Evolutionary conservation across 768 basidiomycete species (phyloP), one percentile per base, ranked within the genome.

Genomic region (Steccherinum ochraceum): DNA sequence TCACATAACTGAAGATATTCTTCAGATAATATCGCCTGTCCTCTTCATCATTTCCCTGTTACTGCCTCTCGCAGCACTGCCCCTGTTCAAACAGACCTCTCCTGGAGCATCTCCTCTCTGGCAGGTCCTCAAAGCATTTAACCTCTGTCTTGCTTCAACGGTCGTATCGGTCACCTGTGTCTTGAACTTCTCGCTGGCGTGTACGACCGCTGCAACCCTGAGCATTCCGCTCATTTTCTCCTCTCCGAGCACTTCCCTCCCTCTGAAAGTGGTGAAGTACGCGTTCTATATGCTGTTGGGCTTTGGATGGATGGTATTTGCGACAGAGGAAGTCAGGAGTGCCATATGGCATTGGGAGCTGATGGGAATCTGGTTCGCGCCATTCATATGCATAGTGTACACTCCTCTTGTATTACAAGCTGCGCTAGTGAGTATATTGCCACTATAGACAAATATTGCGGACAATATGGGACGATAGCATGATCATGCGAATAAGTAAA

Each of bases 141-240:
- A 86, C 58, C 79, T 94, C 23, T 89, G 93, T 64, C 67, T 89
- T 43, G 80, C 90, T 20, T 95, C 95, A 2, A 86, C 89, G 1
- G 77, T 93, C 46, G 86, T 96, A 55, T 93, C 84, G 19, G 81
- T 90, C 30, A 83, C 83, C 24, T 86, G 91, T 13, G 84, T 96
- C 52, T 81, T 96, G 64, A 96, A 97, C 66, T 95, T 95, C 68
- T 92, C 90, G 5, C 82, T 97, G 18, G 89, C 94, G 0, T 81
- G 85, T 19, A 63, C 75, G 19, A 74, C 95, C 16, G 80, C 87
- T 0, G 63, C 86, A 23, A 58, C 79, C 7, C 73, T 92, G 16
- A 81, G 83, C 5, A 40, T 85, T 10, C 86, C 90, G 0, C 73
- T 92, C n/a, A 52, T 69, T 13, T 67, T 79, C 20, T 50, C 76